Percentiles rank a stretch among this genome's conserved stretches.
These are phyloP conservation scores for Casuarina glauca DNA, from an alignment of 306 rosid genomes.

Conservation along the genomic window DNA sequence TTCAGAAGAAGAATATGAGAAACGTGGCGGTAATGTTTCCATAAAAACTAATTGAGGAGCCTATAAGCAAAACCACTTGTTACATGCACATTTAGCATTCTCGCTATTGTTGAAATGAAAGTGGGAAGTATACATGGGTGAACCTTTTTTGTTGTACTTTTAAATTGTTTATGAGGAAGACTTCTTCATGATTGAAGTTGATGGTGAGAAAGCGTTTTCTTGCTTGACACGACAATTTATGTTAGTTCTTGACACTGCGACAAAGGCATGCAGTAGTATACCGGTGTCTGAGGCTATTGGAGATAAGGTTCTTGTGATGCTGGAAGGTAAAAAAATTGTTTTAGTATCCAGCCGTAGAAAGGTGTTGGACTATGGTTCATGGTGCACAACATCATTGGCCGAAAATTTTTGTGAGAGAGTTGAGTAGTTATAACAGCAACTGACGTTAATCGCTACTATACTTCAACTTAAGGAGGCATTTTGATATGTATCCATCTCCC, in stretches of 20 bases:
- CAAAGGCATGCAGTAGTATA: background rate
- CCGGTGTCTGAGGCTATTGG: background rate
- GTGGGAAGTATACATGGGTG: background rate
- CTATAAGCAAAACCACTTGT: background rate
- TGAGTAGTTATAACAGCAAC: background rate
- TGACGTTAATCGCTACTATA: background rate
- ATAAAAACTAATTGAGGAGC: background rate
- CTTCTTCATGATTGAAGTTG: background rate
- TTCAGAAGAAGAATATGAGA: constrained; percentile 79
- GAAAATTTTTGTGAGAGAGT: background rate
- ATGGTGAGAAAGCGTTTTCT: background rate
- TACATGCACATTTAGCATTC: constrained; percentile 12
- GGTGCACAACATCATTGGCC: background rate
- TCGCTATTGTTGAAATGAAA: background rate
- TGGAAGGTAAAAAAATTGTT: background rate
- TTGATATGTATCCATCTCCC: background rate
- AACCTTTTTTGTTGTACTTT: background rate
- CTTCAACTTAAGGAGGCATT: background rate
- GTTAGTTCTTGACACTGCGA: background rate
- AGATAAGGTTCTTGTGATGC: background rate
- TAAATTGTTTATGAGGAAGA: background rate
- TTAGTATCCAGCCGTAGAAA: too few relatives aligned
- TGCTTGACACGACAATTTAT: background rate
- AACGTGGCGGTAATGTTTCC: constrained; percentile 59
- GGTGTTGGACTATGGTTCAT: background rate